phyloP scores from a whole-genome alignment of 2,329 filamentous ascomycete genomes.

The Cercospora sesami region DNA sequence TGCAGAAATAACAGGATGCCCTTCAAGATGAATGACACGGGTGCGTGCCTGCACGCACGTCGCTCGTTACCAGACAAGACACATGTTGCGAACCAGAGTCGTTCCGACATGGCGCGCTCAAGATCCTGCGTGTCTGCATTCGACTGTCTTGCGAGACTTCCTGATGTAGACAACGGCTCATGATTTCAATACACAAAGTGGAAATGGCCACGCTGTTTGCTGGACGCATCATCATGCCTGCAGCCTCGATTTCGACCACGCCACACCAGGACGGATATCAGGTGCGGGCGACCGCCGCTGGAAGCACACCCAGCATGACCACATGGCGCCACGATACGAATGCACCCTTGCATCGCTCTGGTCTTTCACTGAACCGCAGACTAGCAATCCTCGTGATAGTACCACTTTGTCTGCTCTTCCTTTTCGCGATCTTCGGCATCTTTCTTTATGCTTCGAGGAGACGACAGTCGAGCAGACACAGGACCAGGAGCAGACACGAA shows the following conservation, averaged over 20 bases:
- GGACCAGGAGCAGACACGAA: background rate
- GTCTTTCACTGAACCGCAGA: slow-evolving; percentile 8
- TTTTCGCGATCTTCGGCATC: slow-evolving; percentile 10
- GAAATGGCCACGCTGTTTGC: background rate
- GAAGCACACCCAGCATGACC: background rate
- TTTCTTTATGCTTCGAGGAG: slow-evolving; percentile 13
- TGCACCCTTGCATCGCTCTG: background rate
- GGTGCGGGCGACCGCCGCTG: background rate
- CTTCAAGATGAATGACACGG: background rate
- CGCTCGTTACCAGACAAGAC: slow-evolving; percentile 3
- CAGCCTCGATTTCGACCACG: background rate
- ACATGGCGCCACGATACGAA: background rate
- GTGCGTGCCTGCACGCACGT: slow-evolving; percentile 1
- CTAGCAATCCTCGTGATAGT: slow-evolving; percentile 15
- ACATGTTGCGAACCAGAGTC: background rate
- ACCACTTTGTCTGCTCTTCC: slow-evolving; percentile 12
- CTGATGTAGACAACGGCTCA: background rate
- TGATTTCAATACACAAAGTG: background rate
- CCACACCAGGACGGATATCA: background rate
- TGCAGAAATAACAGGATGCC: slow-evolving; percentile 4
- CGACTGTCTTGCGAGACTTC: background rate
- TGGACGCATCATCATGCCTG: background rate
- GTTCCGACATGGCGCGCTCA: background rate
- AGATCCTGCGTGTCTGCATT: background rate
- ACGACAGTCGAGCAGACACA: slow-evolving; percentile 6